Evolutionary conservation across 2,329 filamentous ascomycete genomes (phyloP), one percentile per base, ranked within the genome.

Genomic region (Thielaviopsis euricoi): DNA sequence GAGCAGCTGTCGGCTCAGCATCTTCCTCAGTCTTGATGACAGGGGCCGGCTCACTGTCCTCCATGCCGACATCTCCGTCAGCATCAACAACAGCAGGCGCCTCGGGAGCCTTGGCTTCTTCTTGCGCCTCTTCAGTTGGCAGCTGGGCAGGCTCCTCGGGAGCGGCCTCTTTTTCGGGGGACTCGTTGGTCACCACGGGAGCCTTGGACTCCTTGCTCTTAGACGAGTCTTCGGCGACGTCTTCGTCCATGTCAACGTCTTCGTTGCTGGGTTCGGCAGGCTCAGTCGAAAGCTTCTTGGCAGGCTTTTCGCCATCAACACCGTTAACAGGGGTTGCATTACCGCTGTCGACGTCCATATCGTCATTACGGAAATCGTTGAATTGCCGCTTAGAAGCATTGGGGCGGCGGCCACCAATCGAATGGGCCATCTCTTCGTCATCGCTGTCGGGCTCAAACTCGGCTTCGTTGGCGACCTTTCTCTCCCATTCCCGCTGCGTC

Each of bases 381-480:
- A 81, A 81, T 1, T 73, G 73, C 19, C 76, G 75, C 63, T 74
- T 74, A 58, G 70, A 73, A 26, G 72, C 75, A 29, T 73, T 76
- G 33, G 71, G 69, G 37, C 69, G 70, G 55, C 79, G 83, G 48
- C 89, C 78, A 17, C 89, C 91, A 63, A 93, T 88, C 43, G 79
- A 77, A 49, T 75, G 75, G 49, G 80, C 80, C 70, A 89, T 81
- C 12, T 95, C 89, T 64, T 97, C 91, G 60, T 95, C 89, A 61
- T 95, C 89, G 62, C 87, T 94, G 50, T 93, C 87, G 10, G 58
- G 58, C 60, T 89, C 87, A 50, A 90, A 81, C 67, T 96, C 91
- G 64, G 86, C 87, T 7, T 87, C 81, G 59, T 87, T 81, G 56
- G 83, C 79, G 25, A 89, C 78, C 53, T 80, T 83, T 69, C 89